Base-by-base conservation (phyloP, 176 grass and related monocot species). In the Oryza brachyantha region DNA sequence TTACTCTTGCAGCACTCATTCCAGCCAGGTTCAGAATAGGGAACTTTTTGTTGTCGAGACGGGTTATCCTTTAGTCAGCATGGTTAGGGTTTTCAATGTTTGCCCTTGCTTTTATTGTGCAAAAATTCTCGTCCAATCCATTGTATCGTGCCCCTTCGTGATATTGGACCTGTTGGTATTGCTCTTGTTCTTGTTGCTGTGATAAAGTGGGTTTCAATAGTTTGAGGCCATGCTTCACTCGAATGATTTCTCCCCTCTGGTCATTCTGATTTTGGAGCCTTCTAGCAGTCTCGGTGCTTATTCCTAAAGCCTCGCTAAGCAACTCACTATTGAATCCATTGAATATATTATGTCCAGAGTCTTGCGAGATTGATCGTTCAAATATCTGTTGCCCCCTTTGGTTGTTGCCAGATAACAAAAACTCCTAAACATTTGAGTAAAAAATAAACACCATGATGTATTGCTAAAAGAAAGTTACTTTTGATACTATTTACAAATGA, bases 111-210 rank as follows among this genome's bases (percentile, higher is more conserved):
- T 19, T 85, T 40, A 84, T 29, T 19, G 36, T 36, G 52, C 87
- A 84, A 54, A 75, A 81, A 68, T 52, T 84, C 61, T 89, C 87
- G 2, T 89, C 76, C 22, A 89, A 76, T 38, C 83, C 76, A 39
- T 70, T 84, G 14, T 4, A 19, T 31, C 32, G 61, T 25, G n/a
- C n/a, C n/a, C 8, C 38, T 32, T 62, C 68, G 32, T 4, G 2
- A 8, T 41, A 62, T 1, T 75, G 69, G 11, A 25, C 58, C 13
- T 28, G 61, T 17, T 84, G 68, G 1, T 27, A 67, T 43, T 60
- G 68, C 1, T 4, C 43, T 14, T 67, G 40, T 14, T 59, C 27
- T 29, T 55, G 21, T 22, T n/a, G 21, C 7, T 55, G 50, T 8
- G 50, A 8, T 54, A n/a, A n/a, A 59, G 38, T 12, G 27, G 50